phyloP scores from a whole-genome alignment of 768 basidiomycete genomes.

The Tylopilus subfusipes region DNA sequence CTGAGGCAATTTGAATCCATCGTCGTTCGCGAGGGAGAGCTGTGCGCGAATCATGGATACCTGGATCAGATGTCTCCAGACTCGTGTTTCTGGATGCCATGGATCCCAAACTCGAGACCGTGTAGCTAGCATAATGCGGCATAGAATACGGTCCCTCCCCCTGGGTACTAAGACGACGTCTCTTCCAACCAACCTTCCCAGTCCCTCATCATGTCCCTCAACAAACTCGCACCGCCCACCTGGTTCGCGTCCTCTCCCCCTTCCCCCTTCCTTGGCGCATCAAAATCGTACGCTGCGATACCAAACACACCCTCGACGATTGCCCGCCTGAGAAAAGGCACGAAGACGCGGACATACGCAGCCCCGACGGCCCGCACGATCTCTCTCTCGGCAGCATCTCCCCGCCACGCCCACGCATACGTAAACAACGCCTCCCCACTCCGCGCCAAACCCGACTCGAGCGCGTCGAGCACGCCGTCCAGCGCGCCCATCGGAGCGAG shows the following conservation, averaged over 20 bases:
- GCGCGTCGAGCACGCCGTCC: conserved; percentile 41
- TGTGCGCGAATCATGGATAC: neutral
- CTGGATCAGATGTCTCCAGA: no score
- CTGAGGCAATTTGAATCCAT: neutral
- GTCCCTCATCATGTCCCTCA: conserved; percentile 13
- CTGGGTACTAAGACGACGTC: conserved; percentile 2
- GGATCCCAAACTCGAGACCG: neutral
- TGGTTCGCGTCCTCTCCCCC: neutral
- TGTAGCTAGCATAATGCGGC: neutral
- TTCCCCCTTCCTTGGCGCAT: neutral
- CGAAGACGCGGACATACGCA: conserved; percentile 58
- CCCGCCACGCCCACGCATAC: conserved; percentile 42
- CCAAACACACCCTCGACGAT: conserved; percentile 76
- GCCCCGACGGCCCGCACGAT: conserved; percentile 49
- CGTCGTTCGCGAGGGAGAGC: neutral
- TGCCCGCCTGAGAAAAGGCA: conserved; percentile 69
- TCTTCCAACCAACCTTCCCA: conserved; percentile 33
- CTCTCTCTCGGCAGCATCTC: conserved; percentile 29
- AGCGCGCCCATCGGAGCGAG: conserved; percentile 69
- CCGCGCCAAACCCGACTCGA: conserved; percentile 50
- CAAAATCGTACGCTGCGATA: conserved; percentile 16
- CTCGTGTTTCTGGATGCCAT: neutral
- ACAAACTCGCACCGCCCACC: neutral
- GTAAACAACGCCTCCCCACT: conserved; percentile 44
- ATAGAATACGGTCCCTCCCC: neutral